Base-by-base conservation (phyloP, 768 basidiomycete genomes). In the Lentinula raphanica region DNA sequence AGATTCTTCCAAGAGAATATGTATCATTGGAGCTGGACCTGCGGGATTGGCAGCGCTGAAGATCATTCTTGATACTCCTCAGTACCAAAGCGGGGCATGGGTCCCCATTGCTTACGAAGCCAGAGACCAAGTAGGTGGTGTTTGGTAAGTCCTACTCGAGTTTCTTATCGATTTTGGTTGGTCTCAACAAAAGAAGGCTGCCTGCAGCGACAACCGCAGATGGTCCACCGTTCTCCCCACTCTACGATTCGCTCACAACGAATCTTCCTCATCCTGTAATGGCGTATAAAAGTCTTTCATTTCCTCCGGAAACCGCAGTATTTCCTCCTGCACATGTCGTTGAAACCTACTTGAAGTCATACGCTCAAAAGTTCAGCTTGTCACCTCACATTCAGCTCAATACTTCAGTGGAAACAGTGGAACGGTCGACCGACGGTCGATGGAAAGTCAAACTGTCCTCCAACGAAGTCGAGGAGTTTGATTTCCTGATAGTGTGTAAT, bases 201-300 rank as follows among this genome's bases (percentile, higher is more conserved):
- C 84, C 88, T 19, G 79, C 83, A 6, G 71, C 76, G 35, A 77
- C 80, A 3, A 39, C 35, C 8, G 67, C 69, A 11, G 74, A 72
- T 19, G 69, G 81, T 32, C 82, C 82, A 6, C 88, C 88, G 1
- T 65, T 79, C 31, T 87, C 88, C 1, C 83, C 92, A 1, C 65
- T 91, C 8, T 94, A 94, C 64, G 87, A 92, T 64, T 86, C 87
- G 0, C 73, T 94, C 12, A 87, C 86, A n/a, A 87, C 91, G 1
- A 93, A 93, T 63, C 67, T 94, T 4, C 88, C 92, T 0, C 88
- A 92, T 62, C 87, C 87, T 1, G 59, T 86, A 49, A 93, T 94
- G 92, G 80, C 80, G 2, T 92, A 76, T 63, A 72, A 78, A 1
- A 79, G 78, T 46, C 84, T 81, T 64, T 65, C 76, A 1, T 92